Evolutionary conservation across 805 yeast genomes (phyloP).

Genomic region (Candida yuanshanica): DNA sequence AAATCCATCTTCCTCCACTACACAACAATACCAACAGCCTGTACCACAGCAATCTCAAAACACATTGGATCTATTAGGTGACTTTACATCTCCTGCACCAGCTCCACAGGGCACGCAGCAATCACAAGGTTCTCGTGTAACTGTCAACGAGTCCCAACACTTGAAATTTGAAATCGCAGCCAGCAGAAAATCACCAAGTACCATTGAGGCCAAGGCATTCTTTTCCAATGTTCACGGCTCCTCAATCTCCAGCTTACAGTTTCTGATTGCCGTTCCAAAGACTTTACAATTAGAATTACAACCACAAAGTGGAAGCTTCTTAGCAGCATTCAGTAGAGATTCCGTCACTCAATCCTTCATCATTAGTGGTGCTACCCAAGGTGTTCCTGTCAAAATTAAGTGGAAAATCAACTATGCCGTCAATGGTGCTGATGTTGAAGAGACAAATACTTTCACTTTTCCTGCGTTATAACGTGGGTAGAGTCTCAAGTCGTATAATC

Average conservation of each 20-base stretch:
- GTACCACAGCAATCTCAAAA: slow-evolving; percentile 12
- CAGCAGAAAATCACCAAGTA: slow-evolving; percentile 29
- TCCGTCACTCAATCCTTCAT: slow-evolving; percentile 50
- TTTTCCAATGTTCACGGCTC: slow-evolving; percentile 46
- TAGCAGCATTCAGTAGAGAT: slow-evolving; percentile 42
- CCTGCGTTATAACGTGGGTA: slow-evolving; percentile 21
- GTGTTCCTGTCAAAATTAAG: slow-evolving; percentile 54
- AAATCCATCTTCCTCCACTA: slow-evolving; percentile 11
- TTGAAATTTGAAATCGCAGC: slow-evolving; percentile 46
- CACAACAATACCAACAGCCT: slow-evolving; percentile 14
- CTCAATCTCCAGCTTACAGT: slow-evolving; percentile 45
- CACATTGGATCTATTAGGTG: slow-evolving; percentile 20
- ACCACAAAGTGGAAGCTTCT: slow-evolving; percentile 52
- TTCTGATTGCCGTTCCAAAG: slow-evolving; percentile 69
- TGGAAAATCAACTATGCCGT: slow-evolving; percentile 62
- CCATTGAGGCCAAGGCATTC: slow-evolving; percentile 39
- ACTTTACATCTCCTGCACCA: slow-evolving; percentile 10
- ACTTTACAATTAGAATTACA: slow-evolving; percentile 48
- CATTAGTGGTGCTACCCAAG: slow-evolving; percentile 30
- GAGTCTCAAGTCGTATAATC: no score
- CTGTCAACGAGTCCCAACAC: slow-evolving; percentile 38
- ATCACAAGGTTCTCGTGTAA: slow-evolving; percentile 14
- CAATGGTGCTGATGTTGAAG: slow-evolving; percentile 44
- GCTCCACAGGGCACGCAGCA: slow-evolving; percentile 5
- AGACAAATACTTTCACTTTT: slow-evolving; percentile 48